Evolutionary conservation across 2,329 filamentous ascomycete genomes (phyloP), one percentile per base, ranked within the genome.

Genomic region (Dendryphion nanum): DNA sequence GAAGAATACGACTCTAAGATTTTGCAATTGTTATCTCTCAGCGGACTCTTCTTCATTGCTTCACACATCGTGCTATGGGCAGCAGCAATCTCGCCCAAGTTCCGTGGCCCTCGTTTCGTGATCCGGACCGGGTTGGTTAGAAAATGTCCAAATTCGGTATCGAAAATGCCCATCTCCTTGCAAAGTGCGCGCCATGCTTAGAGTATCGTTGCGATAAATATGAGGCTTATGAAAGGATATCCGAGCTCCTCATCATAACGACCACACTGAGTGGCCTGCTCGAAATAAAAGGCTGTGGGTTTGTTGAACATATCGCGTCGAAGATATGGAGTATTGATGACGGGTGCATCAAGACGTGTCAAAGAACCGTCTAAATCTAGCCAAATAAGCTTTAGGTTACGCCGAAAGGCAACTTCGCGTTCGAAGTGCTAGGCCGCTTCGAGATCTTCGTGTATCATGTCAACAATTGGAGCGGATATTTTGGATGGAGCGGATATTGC

Each of bases 141-240:
- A 20, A 38, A 38, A 38, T 38, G 35, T 19, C 35, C 35, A 19
- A 38, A 38, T 16, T 38, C 35, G 20, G 33, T 37, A 18, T 38
- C 20, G n/a, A n/a, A n/a, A n/a, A n/a, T n/a, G n/a, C n/a, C n/a
- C 19, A 33, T 13, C 6, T 29, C 14, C 12, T 29, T 14, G 20
- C 12, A 33, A 6, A 15, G 31, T 18, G 31, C 31, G 18, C 35
- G 35, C 35, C 35, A 38, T 24, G 16, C 35, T 32, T 32, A 26
- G 26, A 14, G 33, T 19, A 38, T 20, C 10, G 28, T n/a, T 19
- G 28, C 35, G 29, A 38, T 33, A 4, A 33, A 33, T 20, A 3
- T 20, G 10, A 15, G 31, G 10, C 12, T 10, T 18, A 33, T 20
- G 20, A 15, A 33, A 21, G 17, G 31, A 21, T 33, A 33, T 4